phyloP scores from a whole-genome alignment of 768 basidiomycete genomes.

The Lenzites betulinus region DNA sequence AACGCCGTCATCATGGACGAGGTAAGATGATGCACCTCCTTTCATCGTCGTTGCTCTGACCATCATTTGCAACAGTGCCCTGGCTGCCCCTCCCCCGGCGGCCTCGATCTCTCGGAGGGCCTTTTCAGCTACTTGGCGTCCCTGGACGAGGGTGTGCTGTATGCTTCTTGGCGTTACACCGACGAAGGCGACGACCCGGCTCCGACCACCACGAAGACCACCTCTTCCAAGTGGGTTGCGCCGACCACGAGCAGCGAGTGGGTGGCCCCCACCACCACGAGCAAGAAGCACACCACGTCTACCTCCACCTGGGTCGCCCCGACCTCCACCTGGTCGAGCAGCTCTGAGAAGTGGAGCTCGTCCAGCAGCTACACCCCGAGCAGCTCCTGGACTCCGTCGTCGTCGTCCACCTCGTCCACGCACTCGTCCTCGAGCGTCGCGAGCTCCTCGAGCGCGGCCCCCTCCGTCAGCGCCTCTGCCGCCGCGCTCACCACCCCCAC shows the following conservation, averaged over 20 bases:
- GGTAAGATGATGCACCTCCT: slow-evolving; percentile 37
- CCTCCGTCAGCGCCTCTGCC: slow-evolving; percentile 11
- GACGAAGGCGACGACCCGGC: slow-evolving; percentile 38
- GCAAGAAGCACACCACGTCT: slow-evolving; percentile 18
- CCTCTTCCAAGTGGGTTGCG: slow-evolving; percentile 17
- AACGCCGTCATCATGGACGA: slow-evolving; percentile 62
- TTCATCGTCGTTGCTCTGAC: neutral
- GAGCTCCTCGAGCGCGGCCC: slow-evolving; percentile 9
- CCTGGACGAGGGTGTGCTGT: slow-evolving; percentile 52
- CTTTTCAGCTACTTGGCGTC: slow-evolving; percentile 65
- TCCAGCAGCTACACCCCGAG: slow-evolving; percentile 16
- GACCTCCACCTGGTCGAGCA: slow-evolving; percentile 10
- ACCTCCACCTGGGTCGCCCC: slow-evolving; percentile 16
- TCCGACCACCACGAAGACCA: neutral
- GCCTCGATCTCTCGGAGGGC: slow-evolving; percentile 67
- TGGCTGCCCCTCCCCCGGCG: slow-evolving; percentile 57
- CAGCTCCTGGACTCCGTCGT: neutral
- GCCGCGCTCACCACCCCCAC: slow-evolving; percentile 37
- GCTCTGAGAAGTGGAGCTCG: neutral
- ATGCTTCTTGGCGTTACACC: slow-evolving; percentile 61
- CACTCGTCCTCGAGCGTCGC: slow-evolving; percentile 17
- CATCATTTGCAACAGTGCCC: slow-evolving; percentile 49
- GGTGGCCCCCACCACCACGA: neutral
- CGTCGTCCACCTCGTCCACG: slow-evolving; percentile 8
- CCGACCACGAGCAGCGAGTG: slow-evolving; percentile 28